Conservation (phyloP, 169 alveolate species). For the Besnoitia besnoiti region DNA sequence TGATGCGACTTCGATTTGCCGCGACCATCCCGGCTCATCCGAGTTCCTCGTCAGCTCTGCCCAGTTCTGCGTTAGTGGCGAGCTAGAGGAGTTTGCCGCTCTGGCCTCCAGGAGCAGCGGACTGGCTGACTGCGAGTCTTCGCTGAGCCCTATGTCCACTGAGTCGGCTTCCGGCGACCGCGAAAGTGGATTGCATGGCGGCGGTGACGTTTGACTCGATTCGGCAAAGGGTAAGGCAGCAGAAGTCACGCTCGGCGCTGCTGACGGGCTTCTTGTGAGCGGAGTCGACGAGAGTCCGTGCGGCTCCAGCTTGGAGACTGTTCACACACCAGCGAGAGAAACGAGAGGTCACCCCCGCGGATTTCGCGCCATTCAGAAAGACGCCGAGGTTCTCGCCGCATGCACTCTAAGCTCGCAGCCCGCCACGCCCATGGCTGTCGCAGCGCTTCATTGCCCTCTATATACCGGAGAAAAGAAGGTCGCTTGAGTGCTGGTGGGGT, state of each 20-base stretch:
- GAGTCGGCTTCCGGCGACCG: constrained; percentile 9
- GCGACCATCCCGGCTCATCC: not conserved
- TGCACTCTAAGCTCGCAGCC: no score
- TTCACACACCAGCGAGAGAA: not conserved
- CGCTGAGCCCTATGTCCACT: constrained; percentile 9
- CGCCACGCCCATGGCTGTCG: no score
- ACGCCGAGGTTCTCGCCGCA: no score
- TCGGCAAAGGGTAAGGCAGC: not conserved
- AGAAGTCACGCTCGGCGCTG: not conserved
- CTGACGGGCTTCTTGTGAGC: not conserved
- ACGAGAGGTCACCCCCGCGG: no score
- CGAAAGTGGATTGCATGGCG: not conserved
- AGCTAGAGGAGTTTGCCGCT: not conserved
- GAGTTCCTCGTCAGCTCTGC: not conserved
- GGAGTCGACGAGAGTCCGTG: not conserved
- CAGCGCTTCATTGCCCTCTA: no score
- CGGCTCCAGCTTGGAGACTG: not conserved
- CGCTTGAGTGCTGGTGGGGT: no score
- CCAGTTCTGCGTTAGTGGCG: not conserved
- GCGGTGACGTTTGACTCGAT: not conserved
- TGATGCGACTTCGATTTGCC: not conserved
- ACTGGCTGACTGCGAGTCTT: not conserved
- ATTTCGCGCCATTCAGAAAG: no score
- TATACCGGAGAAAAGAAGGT: no score
- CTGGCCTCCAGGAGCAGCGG: not conserved